Base-by-base conservation (phyloP, 2,329 filamentous ascomycete species). In the Aspergillus ochraceus region DNA sequence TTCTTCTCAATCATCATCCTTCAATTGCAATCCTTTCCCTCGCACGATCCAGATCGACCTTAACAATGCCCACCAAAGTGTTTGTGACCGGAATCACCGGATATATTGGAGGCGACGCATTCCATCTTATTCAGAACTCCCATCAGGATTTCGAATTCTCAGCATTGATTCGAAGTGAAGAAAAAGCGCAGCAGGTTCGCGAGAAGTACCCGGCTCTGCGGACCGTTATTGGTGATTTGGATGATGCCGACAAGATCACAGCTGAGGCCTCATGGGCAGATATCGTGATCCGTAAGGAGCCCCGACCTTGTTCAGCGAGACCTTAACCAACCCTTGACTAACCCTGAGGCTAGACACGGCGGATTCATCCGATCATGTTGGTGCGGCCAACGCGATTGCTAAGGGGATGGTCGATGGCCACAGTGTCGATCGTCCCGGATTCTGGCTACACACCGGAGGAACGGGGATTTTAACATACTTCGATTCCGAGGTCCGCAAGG, bases 161-260 rank as follows among this genome's bases (percentile, higher is more conserved):
- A 1, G 70, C 66, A 12, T 66, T 79, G 3, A 70, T 80, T 19
- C 76, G 78, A 45, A 74, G 70, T 49, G 66, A 67, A 14, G 70
- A 74, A 11, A 76, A 77, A 57, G 77, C 74, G 39, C 66, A 70
- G 30, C 66, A 73, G 29, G 66, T 78, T 11, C 71, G 69, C 6
- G 64, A 65, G 20, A 60, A 66, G 20, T 85, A 80, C 60, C 74
- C 83, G 4, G 78, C 75, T 8, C 70, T 82, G 56, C 75, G 75
- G 12, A 74, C 85, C n/a, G 80, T 85, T 1, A 80, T 84, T 58
- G 84, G 84, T 24, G 76, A 78, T 54, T 74, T 83, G 2, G 79
- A 84, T 46, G 76, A 76, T 59, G 68, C 70, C 3, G 70, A 77
- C 1, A 55, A 83, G 4, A 62, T 85, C 1, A 74, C 80, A 32